Base-by-base conservation (phyloP, 129 eudicot genomes). In the Lonicera japonica region DNA sequence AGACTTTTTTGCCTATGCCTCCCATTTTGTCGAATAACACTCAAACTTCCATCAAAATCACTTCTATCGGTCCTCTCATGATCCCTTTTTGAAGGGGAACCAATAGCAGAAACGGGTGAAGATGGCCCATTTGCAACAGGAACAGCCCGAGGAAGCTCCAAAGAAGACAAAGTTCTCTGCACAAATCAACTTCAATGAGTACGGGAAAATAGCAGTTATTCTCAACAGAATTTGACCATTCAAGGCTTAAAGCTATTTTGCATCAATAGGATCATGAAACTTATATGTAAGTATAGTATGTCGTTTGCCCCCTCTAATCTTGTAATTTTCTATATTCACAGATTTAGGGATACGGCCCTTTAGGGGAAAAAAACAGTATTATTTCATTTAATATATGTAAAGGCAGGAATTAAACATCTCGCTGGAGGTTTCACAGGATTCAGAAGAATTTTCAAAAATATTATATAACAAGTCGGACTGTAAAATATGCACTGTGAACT, bases 91-190 rank as follows among this genome's bases (percentile, higher is more conserved):
- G 82, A 57, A 40, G 82, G 73, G 23, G 83, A 71, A 21, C 67
- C 85, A 64, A 36, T 72, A 55, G 48, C 61, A 15, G 75, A 69
- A 61, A 41, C 18, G 56, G 79, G 75, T 55, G 83, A 75, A 71
- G 96, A 75, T 52, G 81, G 73, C 52, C 82, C 72, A 46, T 73
- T 82, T 55, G 90, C 78, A 77, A 85, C 85, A 74, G 94, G 48
- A 73, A 78, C 69, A 61, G 79, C 80, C 79, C 82, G 78, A 48
- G 96, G 96, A 68, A 94, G 95, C 81, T 85, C 95, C 83, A 94
- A 81, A 52, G 99, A 94, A 67, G 96, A 88, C 51, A 94, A 61
- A 67, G 96, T 88, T 83, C 83, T 88, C 96, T 94, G 90, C 61
- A 56, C 47, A 22, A 67, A 66, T 23, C 24, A 52, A 3, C 4